Evolutionary conservation across 495 filamentous ascomycete genomes (phyloP).

Genomic region (Saxophila tyrrhenica): DNA sequence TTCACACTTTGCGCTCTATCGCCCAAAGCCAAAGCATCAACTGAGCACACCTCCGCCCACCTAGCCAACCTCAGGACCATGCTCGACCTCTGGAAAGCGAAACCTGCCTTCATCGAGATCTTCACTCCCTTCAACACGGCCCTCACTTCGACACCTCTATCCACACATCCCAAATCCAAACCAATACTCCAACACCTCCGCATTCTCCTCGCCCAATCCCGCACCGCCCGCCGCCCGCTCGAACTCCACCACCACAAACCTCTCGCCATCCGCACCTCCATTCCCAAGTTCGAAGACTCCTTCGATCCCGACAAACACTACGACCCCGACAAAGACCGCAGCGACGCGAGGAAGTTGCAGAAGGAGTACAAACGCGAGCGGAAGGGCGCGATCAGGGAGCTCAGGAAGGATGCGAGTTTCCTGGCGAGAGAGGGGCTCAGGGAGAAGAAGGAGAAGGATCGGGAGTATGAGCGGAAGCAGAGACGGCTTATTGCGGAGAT

Average conservation of each 20-base stretch:
- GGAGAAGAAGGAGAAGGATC: slow-evolving; percentile 85
- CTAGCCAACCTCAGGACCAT: slow-evolving; percentile 21
- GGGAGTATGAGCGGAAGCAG: slow-evolving; percentile 82
- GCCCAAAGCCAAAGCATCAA: not conserved
- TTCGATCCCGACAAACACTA: slow-evolving; percentile 94
- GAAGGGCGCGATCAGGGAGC: slow-evolving; percentile 89
- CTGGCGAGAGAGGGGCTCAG: slow-evolving; percentile 76
- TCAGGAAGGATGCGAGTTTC: slow-evolving; percentile 88
- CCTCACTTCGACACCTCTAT: slow-evolving; percentile 10
- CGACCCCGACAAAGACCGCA: slow-evolving; percentile 79
- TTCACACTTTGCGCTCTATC: slow-evolving; percentile 62
- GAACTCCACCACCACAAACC: slow-evolving; percentile 82
- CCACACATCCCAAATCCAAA: slow-evolving; percentile 9
- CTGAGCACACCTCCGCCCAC: slow-evolving; percentile 8
- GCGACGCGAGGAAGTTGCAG: slow-evolving; percentile 67
- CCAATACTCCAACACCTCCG: slow-evolving; percentile 26
- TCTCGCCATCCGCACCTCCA: slow-evolving; percentile 71
- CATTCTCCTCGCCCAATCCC: slow-evolving; percentile 43
- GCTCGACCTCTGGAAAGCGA: slow-evolving; percentile 20
- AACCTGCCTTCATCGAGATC: slow-evolving; percentile 18
- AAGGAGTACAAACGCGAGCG: slow-evolving; percentile 86
- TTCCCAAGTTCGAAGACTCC: slow-evolving; percentile 93
- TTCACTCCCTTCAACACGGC: slow-evolving; percentile 26
- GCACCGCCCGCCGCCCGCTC: slow-evolving; percentile 58
- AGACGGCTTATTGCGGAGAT: slow-evolving; percentile 85